Evolutionary conservation across 495 filamentous ascomycete genomes (phyloP).

Genomic region (Peziza echinospora): DNA sequence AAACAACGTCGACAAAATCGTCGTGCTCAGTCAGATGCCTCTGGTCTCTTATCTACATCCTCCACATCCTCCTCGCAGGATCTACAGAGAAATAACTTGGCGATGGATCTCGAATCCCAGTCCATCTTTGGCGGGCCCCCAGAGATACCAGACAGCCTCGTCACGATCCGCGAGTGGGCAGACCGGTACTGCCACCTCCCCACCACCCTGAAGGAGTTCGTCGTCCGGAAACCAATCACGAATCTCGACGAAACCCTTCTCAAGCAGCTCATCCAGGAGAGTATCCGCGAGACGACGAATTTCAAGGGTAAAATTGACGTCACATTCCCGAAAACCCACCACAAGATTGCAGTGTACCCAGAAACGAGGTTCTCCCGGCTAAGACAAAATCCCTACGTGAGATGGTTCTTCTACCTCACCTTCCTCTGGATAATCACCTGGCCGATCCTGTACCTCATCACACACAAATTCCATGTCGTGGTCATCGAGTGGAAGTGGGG

Average conservation of each 20-base stretch:
- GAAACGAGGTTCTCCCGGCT: slow-evolving; percentile 32
- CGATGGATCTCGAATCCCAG: too few species aligned
- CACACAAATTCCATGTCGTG: slow-evolving; percentile 38
- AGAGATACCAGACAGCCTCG: background rate
- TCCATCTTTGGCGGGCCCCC: too few species aligned
- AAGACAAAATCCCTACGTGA: slow-evolving; percentile 34
- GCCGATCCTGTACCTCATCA: slow-evolving; percentile 40
- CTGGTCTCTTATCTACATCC: too few species aligned
- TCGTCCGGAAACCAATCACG: slow-evolving; percentile 3
- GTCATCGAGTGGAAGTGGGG: slow-evolving; percentile 30
- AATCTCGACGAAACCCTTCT: slow-evolving; percentile 18
- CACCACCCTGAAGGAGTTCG: slow-evolving; percentile 13
- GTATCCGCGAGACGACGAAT: slow-evolving; percentile 35
- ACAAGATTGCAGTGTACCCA: slow-evolving; percentile 32
- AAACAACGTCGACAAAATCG: too few species aligned
- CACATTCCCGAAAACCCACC: slow-evolving; percentile 29
- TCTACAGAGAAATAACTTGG: too few species aligned
- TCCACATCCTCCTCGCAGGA: too few species aligned
- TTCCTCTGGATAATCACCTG: slow-evolving; percentile 41
- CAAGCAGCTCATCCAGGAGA: slow-evolving; percentile 22
- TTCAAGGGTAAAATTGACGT: slow-evolving; percentile 36
- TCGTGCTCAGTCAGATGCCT: too few species aligned
- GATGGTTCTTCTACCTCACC: slow-evolving; percentile 36
- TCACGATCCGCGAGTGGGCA: slow-evolving; percentile 9
- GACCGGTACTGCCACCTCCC: slow-evolving; percentile 14